Evolutionary conservation across 2,329 filamentous ascomycete genomes (phyloP).

Genomic region (Bipolaris victoriae): DNA sequence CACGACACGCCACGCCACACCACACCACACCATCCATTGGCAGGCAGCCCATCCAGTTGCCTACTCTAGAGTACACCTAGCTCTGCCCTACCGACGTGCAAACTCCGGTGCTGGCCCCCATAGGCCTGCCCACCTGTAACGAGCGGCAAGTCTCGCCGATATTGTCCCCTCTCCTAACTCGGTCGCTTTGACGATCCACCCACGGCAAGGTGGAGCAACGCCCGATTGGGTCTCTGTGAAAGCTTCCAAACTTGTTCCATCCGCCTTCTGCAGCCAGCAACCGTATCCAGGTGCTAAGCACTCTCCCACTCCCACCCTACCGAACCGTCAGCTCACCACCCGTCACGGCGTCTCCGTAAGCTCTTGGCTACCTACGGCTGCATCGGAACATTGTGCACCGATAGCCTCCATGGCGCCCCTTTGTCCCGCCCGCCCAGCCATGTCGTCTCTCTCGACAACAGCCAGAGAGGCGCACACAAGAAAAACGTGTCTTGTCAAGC

Average conservation of each 20-base stretch:
- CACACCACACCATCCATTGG: neutral
- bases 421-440: neutral
- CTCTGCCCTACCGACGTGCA: neutral
- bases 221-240: slow-evolving; percentile 6
- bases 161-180: slow-evolving; percentile 2
- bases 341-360: neutral
- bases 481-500: neutral
- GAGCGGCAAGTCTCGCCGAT: slow-evolving; percentile 7
- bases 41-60: too few relatives aligned
- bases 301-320: neutral
- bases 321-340: neutral
- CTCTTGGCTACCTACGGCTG: neutral
- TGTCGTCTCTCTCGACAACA: neutral
- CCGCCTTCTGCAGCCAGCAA: slow-evolving; percentile 12
- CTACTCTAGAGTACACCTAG: too few relatives aligned
- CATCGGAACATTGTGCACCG: neutral
- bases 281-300: neutral
- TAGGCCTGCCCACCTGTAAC: too few relatives aligned
- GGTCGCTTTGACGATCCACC: neutral
- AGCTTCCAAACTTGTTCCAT: slow-evolving; percentile 12
- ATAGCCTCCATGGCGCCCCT: neutral
- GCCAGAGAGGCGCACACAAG: neutral
- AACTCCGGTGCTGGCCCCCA: neutral
- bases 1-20: neutral
- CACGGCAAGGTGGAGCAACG: slow-evolving; percentile 3